Evolutionary conservation across 202 grass and related monocot species (phyloP).

Genomic region (Sporobolus alterniflorus): DNA sequence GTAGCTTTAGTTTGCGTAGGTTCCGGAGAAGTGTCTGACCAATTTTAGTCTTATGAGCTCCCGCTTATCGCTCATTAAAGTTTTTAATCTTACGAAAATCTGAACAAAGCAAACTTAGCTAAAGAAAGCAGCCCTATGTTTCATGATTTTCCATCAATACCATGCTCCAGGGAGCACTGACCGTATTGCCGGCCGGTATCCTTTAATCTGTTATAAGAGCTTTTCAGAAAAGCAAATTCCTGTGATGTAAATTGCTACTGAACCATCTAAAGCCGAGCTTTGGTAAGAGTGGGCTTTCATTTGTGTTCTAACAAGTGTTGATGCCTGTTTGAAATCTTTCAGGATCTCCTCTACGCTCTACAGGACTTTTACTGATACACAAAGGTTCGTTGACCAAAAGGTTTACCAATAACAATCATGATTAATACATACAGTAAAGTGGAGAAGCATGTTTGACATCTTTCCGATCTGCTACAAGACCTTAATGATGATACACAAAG

Average conservation of each 20-base stretch:
- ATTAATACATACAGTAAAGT: no score
- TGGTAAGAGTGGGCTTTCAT: conserved; percentile 42
- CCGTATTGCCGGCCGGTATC: conserved; percentile 60
- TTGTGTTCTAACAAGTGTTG: conserved; percentile 38
- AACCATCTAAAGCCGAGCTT: conserved; percentile 16
- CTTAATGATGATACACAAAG: background rate
- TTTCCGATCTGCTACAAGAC: background rate
- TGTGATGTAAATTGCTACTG: conserved; percentile 32
- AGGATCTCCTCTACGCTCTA: background rate
- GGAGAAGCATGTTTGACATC: background rate
- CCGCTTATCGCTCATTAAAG: background rate
- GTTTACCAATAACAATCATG: background rate
- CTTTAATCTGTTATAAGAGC: conserved; percentile 49
- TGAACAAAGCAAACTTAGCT: conserved; percentile 30
- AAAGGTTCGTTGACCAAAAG: conserved; percentile 30
- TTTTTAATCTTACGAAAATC: background rate
- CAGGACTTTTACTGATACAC: conserved; percentile 39
- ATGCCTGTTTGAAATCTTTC: conserved; percentile 31
- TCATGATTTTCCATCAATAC: conserved; percentile 60
- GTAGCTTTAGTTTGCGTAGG: no score
- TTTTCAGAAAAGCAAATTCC: conserved; percentile 43
- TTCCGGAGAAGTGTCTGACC: no score
- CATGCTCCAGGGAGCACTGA: conserved; percentile 48
- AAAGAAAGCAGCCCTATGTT: conserved; percentile 25
- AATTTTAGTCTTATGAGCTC: no score